phyloP scores from a whole-genome alignment of 345 rosid species.

The Syzygium jambos region DNA sequence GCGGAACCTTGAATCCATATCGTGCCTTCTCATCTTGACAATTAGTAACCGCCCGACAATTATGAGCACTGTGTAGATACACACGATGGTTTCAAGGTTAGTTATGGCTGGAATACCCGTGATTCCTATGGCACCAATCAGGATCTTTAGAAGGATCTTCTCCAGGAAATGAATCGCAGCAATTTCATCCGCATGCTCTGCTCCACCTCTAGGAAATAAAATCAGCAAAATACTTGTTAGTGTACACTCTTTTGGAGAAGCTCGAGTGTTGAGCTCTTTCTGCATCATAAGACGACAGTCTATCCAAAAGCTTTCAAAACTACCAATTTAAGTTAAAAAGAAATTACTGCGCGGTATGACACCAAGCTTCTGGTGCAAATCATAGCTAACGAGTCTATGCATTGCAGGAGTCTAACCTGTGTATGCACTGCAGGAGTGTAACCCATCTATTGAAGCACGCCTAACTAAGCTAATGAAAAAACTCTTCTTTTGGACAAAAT shows the following conservation, averaged over 20 bases:
- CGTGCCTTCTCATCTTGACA: not conserved
- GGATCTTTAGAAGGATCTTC: too few species aligned
- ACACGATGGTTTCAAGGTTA: not conserved
- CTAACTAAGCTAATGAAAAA: not conserved
- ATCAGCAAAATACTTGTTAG: not conserved
- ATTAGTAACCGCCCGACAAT: too few species aligned
- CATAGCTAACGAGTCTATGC: too few species aligned
- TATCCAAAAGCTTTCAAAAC: too few species aligned
- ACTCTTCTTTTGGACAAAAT: not conserved
- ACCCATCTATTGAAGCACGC: not conserved
- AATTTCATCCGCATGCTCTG: not conserved
- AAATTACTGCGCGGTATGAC: too few species aligned
- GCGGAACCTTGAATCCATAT: not conserved
- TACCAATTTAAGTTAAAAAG: too few species aligned
- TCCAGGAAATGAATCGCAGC: not conserved
- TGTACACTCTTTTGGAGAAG: not conserved
- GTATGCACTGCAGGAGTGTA: not conserved
- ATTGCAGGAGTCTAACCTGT: too few species aligned
- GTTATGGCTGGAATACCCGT: not conserved
- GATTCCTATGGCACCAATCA: too few species aligned
- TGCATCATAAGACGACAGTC: too few species aligned
- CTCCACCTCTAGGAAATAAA: not conserved
- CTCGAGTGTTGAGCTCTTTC: too few species aligned
- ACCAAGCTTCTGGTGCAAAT: too few species aligned
- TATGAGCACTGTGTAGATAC: not conserved